Evolutionary conservation across 2,329 filamentous ascomycete genomes (phyloP).

Genomic region (Blastomyces silverae): DNA sequence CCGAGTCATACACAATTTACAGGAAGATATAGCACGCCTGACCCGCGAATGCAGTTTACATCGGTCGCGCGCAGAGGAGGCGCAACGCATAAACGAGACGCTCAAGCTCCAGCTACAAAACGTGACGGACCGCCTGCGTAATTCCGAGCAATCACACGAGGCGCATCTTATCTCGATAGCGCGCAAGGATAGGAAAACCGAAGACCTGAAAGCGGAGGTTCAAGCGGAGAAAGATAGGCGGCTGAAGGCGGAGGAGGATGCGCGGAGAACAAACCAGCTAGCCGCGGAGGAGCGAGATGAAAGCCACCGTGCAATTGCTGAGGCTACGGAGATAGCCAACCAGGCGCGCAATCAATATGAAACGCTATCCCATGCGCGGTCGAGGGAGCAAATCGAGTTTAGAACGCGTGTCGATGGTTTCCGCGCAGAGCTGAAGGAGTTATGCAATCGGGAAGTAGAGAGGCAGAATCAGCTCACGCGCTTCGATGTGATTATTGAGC

Average conservation of each 20-base stretch:
- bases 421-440: constrained; percentile 30
- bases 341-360: constrained; percentile 41
- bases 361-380: constrained; percentile 35
- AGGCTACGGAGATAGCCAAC: constrained; percentile 36
- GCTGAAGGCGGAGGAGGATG: constrained; percentile 37
- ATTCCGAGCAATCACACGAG: constrained; percentile 43
- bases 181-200: constrained; percentile 44
- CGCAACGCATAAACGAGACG: constrained; percentile 43
- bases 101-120: constrained; percentile 42
- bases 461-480: constrained; percentile 35
- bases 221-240: constrained; percentile 40
- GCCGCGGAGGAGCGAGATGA: constrained; percentile 38
- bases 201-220: constrained; percentile 40
- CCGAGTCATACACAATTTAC: constrained; percentile 46
- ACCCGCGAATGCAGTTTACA: constrained; percentile 43
- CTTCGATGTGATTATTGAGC: constrained; percentile 42
- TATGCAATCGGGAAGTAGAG: constrained; percentile 34
- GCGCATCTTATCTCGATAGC: constrained; percentile 42
- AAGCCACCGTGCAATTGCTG: constrained; percentile 35
- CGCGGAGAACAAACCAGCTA: constrained; percentile 33
- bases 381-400: constrained; percentile 39
- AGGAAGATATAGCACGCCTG: constrained; percentile 46
- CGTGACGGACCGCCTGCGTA: constrained; percentile 41
- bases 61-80: constrained; percentile 42
- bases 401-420: constrained; percentile 36